Conservation (phyloP, 257 asterid genomes). For the Fraxinus anomala region DNA sequence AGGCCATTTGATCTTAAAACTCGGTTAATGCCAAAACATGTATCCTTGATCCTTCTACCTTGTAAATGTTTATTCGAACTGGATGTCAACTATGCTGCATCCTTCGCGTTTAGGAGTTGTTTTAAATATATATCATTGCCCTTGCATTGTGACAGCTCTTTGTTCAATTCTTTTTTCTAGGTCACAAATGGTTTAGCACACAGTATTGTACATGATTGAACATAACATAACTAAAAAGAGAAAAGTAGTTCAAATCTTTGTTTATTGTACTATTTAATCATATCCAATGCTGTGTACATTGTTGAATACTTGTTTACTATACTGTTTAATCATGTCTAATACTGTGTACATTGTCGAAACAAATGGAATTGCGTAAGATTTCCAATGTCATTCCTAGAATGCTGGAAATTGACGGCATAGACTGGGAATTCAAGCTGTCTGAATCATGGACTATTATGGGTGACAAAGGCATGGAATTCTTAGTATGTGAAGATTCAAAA, state of each 20-base stretch:
- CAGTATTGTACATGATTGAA: neutral
- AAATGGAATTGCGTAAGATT: neutral
- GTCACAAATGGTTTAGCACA: too few species aligned
- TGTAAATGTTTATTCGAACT: constrained; percentile 26
- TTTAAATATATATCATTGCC: neutral
- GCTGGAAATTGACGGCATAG: neutral
- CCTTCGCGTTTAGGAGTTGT: neutral
- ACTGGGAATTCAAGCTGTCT: neutral
- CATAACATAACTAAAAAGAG: neutral
- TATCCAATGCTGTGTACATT: neutral
- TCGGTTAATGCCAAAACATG: constrained; percentile 9
- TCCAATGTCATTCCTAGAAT: neutral
- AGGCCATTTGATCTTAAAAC: constrained; percentile 26
- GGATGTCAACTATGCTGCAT: constrained; percentile 5
- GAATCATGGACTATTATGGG: neutral
- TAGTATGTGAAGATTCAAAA: neutral
- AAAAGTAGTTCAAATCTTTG: neutral
- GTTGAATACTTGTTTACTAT: too few species aligned
- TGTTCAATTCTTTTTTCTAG: neutral
- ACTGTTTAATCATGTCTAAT: neutral
- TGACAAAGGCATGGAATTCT: neutral
- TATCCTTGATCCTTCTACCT: constrained; percentile 2
- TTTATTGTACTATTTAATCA: neutral
- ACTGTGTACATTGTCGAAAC: neutral
- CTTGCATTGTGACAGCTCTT: neutral